phyloP scores from a whole-genome alignment of 177 flowering plant genomes.

The Telopea speciosissima region DNA sequence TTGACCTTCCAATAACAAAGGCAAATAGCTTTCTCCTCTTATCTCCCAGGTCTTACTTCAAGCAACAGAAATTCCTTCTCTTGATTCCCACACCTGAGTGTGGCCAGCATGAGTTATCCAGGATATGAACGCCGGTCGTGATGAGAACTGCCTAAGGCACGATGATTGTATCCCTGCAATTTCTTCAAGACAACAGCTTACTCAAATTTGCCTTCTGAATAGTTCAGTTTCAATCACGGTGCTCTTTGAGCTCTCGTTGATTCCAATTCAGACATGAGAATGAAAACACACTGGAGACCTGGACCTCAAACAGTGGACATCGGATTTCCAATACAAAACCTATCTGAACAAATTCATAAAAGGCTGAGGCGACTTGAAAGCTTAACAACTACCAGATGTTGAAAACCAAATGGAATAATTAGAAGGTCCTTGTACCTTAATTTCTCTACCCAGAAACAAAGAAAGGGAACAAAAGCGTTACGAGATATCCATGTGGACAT shows the following conservation, averaged over 20 bases:
- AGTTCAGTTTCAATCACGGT: too few relatives aligned
- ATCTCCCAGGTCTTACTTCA: background rate
- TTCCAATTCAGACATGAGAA: too few relatives aligned
- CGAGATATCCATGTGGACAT: slow-evolving; percentile 7
- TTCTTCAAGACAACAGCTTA: background rate
- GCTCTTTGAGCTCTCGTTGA: too few relatives aligned
- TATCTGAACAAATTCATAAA: background rate
- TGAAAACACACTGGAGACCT: background rate
- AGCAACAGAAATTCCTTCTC: background rate
- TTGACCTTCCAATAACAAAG: too few relatives aligned
- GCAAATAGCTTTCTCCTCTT: background rate
- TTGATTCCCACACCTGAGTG: background rate
- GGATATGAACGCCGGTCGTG: background rate
- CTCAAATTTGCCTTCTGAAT: background rate
- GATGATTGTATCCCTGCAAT: background rate
- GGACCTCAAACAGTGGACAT: background rate
- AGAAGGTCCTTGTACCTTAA: background rate
- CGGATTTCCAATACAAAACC: background rate
- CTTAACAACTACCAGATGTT: background rate
- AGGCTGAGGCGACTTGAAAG: background rate
- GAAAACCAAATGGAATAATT: background rate
- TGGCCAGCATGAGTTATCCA: background rate
- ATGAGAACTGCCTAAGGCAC: background rate
- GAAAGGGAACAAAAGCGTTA: background rate
- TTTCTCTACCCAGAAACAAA: background rate